Conservation (phyloP, 2,329 filamentous ascomycete genomes). For the Hypoxylon sp. region DNA sequence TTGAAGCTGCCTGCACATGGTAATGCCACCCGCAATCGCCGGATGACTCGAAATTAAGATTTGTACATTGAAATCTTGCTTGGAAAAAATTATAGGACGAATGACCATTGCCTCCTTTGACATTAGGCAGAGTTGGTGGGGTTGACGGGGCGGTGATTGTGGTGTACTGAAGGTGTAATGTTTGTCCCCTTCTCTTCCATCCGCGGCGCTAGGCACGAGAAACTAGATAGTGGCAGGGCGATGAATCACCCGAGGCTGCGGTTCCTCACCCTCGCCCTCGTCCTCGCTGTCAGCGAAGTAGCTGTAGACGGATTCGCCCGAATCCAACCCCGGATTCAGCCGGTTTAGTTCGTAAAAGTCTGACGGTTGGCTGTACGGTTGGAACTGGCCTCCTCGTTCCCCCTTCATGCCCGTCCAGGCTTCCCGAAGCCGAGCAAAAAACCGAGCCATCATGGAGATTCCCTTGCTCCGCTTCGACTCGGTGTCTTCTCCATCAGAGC, state of each 20-base stretch:
- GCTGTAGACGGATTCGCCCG: not conserved
- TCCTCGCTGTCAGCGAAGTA: not conserved
- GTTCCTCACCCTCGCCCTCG: no score
- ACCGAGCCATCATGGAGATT: conserved; percentile 1
- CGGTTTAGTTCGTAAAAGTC: not conserved
- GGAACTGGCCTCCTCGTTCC: not conserved
- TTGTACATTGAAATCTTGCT: no score
- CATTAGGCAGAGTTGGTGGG: not conserved
- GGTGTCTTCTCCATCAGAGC: not conserved
- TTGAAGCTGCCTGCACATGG: no score
- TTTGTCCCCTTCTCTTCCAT: not conserved
- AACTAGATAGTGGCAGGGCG: not conserved
- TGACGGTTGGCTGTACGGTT: not conserved
- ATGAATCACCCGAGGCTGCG: no score
- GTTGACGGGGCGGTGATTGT: not conserved
- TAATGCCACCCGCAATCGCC: no score
- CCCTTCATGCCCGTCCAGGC: not conserved
- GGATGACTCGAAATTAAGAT: no score
- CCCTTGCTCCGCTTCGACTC: not conserved
- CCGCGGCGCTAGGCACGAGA: not conserved
- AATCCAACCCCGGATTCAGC: not conserved
- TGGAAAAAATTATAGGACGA: no score
- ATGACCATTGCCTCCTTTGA: no score
- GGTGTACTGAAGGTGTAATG: not conserved
- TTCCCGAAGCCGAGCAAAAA: conserved; percentile 11